Percentiles rank a stretch among this genome's conserved stretches.
Conservation (phyloP, 2,329 filamentous ascomycete species). For the Biscogniauxia marginata region DNA sequence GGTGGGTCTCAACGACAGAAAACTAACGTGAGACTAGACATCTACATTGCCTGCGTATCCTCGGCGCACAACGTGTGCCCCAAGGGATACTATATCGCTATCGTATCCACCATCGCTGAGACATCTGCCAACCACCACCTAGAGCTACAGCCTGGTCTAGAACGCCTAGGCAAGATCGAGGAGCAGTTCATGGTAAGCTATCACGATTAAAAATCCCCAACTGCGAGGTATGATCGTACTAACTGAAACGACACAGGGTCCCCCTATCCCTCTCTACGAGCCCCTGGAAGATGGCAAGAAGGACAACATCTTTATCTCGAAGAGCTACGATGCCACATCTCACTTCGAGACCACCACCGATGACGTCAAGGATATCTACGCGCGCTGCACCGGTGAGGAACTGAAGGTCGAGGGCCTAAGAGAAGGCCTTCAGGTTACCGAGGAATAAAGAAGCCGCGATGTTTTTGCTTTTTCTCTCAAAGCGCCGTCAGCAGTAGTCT, state of each 20-base stretch:
- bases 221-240: not conserved
- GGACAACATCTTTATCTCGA: slow-evolving; percentile 95
- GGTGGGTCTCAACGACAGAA: not conserved
- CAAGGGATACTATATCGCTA: slow-evolving; percentile 98
- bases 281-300: slow-evolving; percentile 77
- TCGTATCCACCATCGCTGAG: slow-evolving; percentile 97
- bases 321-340: slow-evolving; percentile 96
- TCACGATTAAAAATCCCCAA: not conserved
- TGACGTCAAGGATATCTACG: slow-evolving; percentile 93
- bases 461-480: not conserved
- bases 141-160: slow-evolving; percentile 88
- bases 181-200: slow-evolving; percentile 85
- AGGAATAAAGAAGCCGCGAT: slow-evolving; percentile 48
- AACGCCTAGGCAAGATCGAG: slow-evolving; percentile 88
- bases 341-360: slow-evolving; percentile 94
- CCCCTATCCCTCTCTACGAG: slow-evolving; percentile 91
- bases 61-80: slow-evolving; percentile 97
- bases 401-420: slow-evolving; percentile 84
- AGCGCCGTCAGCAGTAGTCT: not conserved
- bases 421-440: slow-evolving; percentile 72
- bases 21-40: slow-evolving; percentile 37
- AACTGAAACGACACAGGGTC: slow-evolving; percentile 49
- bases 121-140: slow-evolving; percentile 89
- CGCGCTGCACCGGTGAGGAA: slow-evolving; percentile 77
- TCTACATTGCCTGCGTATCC: slow-evolving; percentile 95